These are phyloP conservation scores for Leccinum aurantiacum DNA, from an alignment of 768 basidiomycete genomes.

Conservation along the genomic window DNA sequence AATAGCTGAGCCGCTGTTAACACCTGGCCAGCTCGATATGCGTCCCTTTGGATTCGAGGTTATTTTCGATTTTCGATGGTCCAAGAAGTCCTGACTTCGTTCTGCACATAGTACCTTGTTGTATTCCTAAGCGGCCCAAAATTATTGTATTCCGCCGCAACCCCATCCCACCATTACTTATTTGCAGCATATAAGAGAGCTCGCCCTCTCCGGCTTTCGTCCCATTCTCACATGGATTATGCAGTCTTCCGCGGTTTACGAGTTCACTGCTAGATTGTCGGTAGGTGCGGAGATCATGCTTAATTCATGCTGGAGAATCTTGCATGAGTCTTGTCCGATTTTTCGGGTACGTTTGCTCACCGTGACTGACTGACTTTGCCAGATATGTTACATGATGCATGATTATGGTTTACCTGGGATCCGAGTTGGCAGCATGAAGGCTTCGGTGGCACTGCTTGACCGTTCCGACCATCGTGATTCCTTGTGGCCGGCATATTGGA, in stretches of 20 bases:
- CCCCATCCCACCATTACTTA: neutral
- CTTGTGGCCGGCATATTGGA: neutral
- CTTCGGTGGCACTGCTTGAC: neutral
- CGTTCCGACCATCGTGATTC: neutral
- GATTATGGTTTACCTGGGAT: neutral
- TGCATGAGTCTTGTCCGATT: neutral
- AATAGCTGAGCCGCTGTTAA: constrained; percentile 20
- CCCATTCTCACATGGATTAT: neutral
- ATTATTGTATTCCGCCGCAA: constrained; percentile 13
- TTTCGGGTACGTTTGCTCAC: neutral
- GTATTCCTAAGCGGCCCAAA: constrained; percentile 20
- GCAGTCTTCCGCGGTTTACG: neutral
- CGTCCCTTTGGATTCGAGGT: constrained; percentile 70
- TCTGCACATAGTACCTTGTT: constrained; percentile 16
- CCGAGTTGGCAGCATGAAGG: neutral
- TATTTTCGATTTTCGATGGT: constrained; percentile 76
- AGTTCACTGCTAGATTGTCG: neutral
- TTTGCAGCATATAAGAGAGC: neutral
- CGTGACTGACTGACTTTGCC: constrained; percentile 2
- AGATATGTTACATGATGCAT: neutral
- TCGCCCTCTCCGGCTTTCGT: too few species aligned
- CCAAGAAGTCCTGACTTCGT: constrained; percentile 23
- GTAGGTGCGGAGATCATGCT: neutral
- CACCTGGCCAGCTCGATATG: constrained; percentile 65
- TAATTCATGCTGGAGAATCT: neutral